These are phyloP conservation scores for Diaporthe humulicola DNA, from an alignment of 2,329 filamentous ascomycete species.

Conservation along the genomic window DNA sequence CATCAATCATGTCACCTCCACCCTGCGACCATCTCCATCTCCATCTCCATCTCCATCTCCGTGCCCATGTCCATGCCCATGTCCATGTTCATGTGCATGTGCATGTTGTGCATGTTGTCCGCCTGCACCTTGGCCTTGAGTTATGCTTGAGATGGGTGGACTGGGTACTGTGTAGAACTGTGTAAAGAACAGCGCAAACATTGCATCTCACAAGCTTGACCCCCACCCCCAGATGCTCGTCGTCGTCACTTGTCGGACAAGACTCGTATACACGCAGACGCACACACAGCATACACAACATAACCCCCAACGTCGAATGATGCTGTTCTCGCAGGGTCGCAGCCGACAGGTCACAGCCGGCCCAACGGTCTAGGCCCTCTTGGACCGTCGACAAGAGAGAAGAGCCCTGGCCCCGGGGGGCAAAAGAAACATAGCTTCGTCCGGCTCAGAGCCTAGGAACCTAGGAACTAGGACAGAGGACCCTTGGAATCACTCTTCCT, in stretches of 20 bases:
- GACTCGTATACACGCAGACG: background rate
- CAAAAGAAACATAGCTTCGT: background rate
- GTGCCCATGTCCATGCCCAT: background rate
- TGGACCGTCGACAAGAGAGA: slow-evolving; percentile 1
- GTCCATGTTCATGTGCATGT: background rate
- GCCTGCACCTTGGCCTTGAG: background rate
- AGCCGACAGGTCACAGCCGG: slow-evolving; percentile 26
- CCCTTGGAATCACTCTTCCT: background rate
- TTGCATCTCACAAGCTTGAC: background rate
- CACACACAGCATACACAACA: background rate
- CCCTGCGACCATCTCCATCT: background rate
- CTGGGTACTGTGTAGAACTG: too few species aligned
- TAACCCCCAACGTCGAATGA: background rate
- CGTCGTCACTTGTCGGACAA: slow-evolving; percentile 9
- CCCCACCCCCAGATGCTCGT: slow-evolving; percentile 11
- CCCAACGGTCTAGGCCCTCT: slow-evolving; percentile 23
- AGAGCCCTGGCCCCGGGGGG: background rate
- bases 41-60: background rate
- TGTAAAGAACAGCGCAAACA: background rate
- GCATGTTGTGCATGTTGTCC: background rate
- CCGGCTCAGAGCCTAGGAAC: background rate
- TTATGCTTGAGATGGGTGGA: background rate
- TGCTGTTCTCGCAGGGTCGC: slow-evolving; percentile 10
- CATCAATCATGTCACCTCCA: background rate
- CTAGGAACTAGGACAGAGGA: background rate